A percentile compares a stretch with the other conserved stretches of the same genome.
These are phyloP conservation scores for Neoboletus magnificus DNA, from an alignment of 768 basidiomycete species.

Conservation along the genomic window DNA sequence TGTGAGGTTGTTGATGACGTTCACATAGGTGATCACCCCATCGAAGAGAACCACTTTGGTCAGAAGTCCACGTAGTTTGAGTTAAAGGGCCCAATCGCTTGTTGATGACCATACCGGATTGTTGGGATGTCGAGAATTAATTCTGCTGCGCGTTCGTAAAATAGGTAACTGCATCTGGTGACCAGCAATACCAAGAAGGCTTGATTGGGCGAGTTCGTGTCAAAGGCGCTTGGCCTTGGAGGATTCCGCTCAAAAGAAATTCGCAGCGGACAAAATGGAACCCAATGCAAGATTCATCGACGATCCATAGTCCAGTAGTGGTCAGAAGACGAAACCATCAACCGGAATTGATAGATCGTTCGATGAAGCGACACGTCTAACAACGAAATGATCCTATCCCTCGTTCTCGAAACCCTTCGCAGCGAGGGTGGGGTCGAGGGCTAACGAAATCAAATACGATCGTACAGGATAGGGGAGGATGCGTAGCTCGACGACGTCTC, in stretches of 20 bases:
- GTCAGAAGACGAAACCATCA: slow-evolving; percentile 44
- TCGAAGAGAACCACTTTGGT: slow-evolving; percentile 57
- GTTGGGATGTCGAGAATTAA: slow-evolving; percentile 58
- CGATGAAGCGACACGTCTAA: slow-evolving; percentile 49
- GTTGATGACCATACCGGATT: slow-evolving; percentile 54
- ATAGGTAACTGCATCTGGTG: slow-evolving; percentile 47
- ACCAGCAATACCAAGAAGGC: slow-evolving; percentile 51
- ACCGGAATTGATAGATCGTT: slow-evolving; percentile 64
- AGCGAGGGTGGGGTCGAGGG: slow-evolving; percentile 52
- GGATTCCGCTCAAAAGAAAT: slow-evolving; percentile 51
- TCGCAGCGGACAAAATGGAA: slow-evolving; percentile 44
- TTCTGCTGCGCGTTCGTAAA: slow-evolving; percentile 55
- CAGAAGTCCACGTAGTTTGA: slow-evolving; percentile 45
- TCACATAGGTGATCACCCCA: slow-evolving; percentile 38
- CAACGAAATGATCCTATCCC: slow-evolving; percentile 42
- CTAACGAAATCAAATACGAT: slow-evolving; percentile 28
- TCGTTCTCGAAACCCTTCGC: slow-evolving; percentile 48
- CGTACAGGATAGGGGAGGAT: slow-evolving; percentile 5
- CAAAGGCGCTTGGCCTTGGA: slow-evolving; percentile 39
- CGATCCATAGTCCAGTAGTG: slow-evolving; percentile 53
- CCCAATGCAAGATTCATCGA: slow-evolving; percentile 55
- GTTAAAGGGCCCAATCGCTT: slow-evolving; percentile 35
- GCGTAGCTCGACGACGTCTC: slow-evolving; percentile 34
- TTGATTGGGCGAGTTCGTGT: slow-evolving; percentile 42
- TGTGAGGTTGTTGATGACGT: slow-evolving; percentile 46